Evolutionary conservation across 768 basidiomycete species (phyloP).

Genomic region (Naganishia randhawae): DNA sequence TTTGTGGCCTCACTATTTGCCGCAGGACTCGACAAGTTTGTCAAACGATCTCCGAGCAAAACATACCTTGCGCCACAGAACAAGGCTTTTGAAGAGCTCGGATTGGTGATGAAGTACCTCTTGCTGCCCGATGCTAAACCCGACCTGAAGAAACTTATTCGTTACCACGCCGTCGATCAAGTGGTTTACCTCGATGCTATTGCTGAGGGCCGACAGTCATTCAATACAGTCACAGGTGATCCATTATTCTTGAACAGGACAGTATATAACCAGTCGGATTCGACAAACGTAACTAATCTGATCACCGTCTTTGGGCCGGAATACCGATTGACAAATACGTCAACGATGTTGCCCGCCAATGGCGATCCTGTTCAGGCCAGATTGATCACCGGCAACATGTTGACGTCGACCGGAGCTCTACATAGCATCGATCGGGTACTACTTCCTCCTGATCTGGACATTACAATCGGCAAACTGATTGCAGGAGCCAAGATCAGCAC

Average conservation of each 20-base stretch:
- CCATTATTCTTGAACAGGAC: constrained; percentile 66
- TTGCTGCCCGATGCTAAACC: constrained; percentile 67
- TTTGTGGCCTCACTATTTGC: constrained; percentile 89
- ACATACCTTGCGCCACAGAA: constrained; percentile 87
- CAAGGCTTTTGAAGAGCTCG: constrained; percentile 79
- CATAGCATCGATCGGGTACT: constrained; percentile 65
- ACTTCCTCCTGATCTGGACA: constrained; percentile 77
- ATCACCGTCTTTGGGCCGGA: constrained; percentile 31
- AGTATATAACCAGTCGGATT: constrained; percentile 32
- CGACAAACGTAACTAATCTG: constrained; percentile 42
- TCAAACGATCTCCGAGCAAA: constrained; percentile 65
- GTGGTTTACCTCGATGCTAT: constrained; percentile 66
- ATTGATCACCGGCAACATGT: constrained; percentile 55
- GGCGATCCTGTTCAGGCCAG: constrained; percentile 49
- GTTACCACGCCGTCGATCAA: constrained; percentile 76
- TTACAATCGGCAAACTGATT: constrained; percentile 84
- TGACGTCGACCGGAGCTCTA: constrained; percentile 85
- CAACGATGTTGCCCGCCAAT: constrained; percentile 42
- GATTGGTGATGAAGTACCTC: constrained; percentile 82
- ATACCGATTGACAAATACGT: constrained; percentile 1
- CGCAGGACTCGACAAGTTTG: constrained; percentile 68
- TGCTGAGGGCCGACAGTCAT: constrained; percentile 44
- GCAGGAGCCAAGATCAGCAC: constrained; percentile 78
- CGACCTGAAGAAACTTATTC: constrained; percentile 76
- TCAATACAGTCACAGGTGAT: constrained; percentile 77